Percentiles rank a stretch among this genome's conserved stretches.
phyloP scores from a whole-genome alignment of 768 basidiomycete species.

The Phanerodontia chrysosporium region DNA sequence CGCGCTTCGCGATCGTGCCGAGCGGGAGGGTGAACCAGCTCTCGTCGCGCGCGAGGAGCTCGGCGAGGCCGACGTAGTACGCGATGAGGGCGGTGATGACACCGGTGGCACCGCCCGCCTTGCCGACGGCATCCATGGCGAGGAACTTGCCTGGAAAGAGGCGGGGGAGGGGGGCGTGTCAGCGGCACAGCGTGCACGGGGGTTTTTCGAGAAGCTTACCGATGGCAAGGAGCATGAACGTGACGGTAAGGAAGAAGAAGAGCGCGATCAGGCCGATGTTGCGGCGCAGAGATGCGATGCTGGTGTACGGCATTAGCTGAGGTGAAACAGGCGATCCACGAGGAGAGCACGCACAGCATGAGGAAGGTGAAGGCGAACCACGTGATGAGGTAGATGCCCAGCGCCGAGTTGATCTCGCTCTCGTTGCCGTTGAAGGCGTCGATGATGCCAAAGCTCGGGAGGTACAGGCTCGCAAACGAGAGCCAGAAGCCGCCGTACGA shows the following conservation, averaged over 20 bases:
- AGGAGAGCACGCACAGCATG: conserved; percentile 46
- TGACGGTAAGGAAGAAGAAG: conserved; percentile 49
- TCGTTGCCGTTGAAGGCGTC: conserved; percentile 40
- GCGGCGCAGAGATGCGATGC: conserved; percentile 46
- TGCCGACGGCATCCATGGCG: conserved; percentile 17
- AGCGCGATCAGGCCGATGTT: conserved; percentile 46
- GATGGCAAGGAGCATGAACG: conserved; percentile 44
- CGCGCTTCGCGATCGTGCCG: conserved; percentile 28
- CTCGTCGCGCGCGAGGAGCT: conserved; percentile 35
- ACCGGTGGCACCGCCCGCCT: conserved; percentile 43
- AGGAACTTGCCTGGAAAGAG: conserved; percentile 20
- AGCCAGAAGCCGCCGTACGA: conserved; percentile 90
- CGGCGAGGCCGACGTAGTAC: conserved; percentile 41
- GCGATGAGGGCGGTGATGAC: conserved; percentile 44
- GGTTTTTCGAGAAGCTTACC: conserved; percentile 31
- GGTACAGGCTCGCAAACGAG: conserved; percentile 69
- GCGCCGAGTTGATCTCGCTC: conserved; percentile 45
- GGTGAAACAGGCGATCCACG: not conserved
- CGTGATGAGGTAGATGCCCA: conserved; percentile 70
- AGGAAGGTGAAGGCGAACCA: conserved; percentile 75
- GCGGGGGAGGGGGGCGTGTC: no score
- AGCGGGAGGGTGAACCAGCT: conserved; percentile 39
- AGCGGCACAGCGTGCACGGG: no score
- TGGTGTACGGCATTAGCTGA: conserved; percentile 15
- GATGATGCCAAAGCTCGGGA: conserved; percentile 63